Evolutionary conservation across 2,329 filamentous ascomycete species (phyloP), one percentile per base, ranked within the genome.

Genomic region (Colletotrichum karsti): DNA sequence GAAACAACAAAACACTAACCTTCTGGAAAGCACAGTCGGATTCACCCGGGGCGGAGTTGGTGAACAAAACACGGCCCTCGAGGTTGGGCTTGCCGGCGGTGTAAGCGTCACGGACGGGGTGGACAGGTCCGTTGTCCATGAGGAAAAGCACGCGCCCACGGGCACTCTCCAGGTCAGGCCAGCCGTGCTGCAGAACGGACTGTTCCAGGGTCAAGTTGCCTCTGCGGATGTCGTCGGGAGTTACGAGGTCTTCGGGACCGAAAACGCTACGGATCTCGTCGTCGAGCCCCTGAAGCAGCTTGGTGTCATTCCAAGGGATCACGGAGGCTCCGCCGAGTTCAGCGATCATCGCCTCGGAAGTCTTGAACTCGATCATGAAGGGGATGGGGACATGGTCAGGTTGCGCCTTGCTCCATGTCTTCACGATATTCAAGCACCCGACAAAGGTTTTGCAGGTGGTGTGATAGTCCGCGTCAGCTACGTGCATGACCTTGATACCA

Each of bases 291-390:
- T 80, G 78, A 8, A 87, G 78, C 4, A 78, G 74, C 4, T 74
- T 77, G 1, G 75, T 69, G 18, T 84, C 73, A 22, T 81, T 81
- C 84, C 83, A 86, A 35, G 78, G 77, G 22, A 81, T 79, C 2
- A 79, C 75, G 63, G 78, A 74, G 5, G 80, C 77, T 12, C 80
- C 78, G 35, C 80, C 74, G 4, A 69, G 55, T n/a, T 63, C 55
- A 6, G 64, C 70, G 22, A 71, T 54, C n/a, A 70, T 53, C 2
- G 58, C 37, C 18, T 77, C 72, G 5, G 76, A 70, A 7, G 77
- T 80, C 73, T 85, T 86, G 68, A 85, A 81, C 70, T 87, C 84
- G 5, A 85, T 77, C 74, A 86, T 83, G 71, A 86, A 79, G 13
- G 81, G 77, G 67, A 86, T 79, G 3, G 84, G 84, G 2, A 86